These are phyloP conservation scores for Monilinia polystroma DNA, from an alignment of 2,329 filamentous ascomycete species.

Conservation along the genomic window DNA sequence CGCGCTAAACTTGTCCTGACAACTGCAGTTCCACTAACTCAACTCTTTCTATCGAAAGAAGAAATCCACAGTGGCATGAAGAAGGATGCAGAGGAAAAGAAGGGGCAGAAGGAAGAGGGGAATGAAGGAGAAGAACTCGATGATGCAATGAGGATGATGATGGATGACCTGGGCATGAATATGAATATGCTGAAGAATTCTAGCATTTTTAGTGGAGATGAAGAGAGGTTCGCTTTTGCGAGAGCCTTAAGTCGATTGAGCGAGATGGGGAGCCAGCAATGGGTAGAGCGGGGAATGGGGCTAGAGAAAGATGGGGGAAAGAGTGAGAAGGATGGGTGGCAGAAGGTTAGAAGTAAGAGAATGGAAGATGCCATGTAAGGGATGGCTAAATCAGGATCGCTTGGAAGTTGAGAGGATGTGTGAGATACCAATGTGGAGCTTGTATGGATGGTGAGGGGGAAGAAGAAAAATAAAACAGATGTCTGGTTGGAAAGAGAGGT, in stretches of 20 bases:
- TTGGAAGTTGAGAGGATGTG: neutral
- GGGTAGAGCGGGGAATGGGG: constrained; percentile 77
- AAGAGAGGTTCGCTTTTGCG: constrained; percentile 95
- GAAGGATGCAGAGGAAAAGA: constrained; percentile 45
- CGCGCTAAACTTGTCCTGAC: constrained; percentile 95
- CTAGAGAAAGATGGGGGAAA: constrained; percentile 46
- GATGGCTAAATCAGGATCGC: neutral
- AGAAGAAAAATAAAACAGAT: neutral
- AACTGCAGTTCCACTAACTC: constrained; percentile 76
- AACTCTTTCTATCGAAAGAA: constrained; percentile 77
- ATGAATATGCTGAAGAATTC: constrained; percentile 82
- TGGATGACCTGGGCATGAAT: constrained; percentile 85
- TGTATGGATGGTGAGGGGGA: neutral
- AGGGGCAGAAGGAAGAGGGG: constrained; percentile 43
- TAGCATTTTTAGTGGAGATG: constrained; percentile 87
- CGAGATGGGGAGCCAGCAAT: constrained; percentile 93
- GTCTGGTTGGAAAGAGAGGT: neutral
- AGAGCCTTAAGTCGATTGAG: constrained; percentile 78
- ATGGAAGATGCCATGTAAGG: constrained; percentile 47
- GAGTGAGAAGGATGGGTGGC: constrained; percentile 48
- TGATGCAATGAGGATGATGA: constrained; percentile 72
- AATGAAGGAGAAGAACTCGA: constrained; percentile 47
- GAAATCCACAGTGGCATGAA: constrained; percentile 64
- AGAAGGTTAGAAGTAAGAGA: constrained; percentile 49
- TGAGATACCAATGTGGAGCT: constrained; percentile 4